Conservation (phyloP, 2,329 filamentous ascomycete species). For the Alternaria sp. region DNA sequence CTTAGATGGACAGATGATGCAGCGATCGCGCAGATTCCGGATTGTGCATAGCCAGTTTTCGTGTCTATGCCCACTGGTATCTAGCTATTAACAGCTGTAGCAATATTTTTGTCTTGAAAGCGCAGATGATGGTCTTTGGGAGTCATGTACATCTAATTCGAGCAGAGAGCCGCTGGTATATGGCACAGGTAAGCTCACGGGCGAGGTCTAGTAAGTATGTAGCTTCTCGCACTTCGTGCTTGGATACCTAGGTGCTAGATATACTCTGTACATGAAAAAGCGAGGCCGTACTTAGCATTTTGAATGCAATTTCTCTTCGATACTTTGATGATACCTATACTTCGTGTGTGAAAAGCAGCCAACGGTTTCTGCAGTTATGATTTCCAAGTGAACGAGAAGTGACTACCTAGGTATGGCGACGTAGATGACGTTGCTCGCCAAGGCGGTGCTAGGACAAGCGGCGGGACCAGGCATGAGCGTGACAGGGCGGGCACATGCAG, state of each 20-base stretch:
- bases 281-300: neutral
- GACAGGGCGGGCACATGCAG: constrained; percentile 30
- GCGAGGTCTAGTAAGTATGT: constrained; percentile 1
- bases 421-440: constrained; percentile 27
- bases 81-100: constrained; percentile 1
- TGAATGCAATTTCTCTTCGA: constrained; percentile 3
- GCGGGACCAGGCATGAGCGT: constrained; percentile 28
- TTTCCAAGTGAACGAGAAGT: neutral
- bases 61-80: neutral
- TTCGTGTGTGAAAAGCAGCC: neutral
- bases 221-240: constrained; percentile 1
- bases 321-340: neutral
- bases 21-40: constrained; percentile 2
- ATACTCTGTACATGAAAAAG: neutral
- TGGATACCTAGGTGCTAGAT: neutral
- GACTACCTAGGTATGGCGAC: neutral
- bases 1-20: constrained; percentile 17
- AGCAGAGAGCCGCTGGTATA: neutral
- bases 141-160: constrained; percentile 6
- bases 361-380: no score
- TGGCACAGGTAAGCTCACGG: constrained; percentile 16
- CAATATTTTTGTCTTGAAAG: neutral
- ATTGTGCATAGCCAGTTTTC: neutral
- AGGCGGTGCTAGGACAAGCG: constrained; percentile 24
- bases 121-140: neutral